Base-by-base conservation (phyloP, 495 filamentous ascomycete species). In the Hypoxylon rickii region DNA sequence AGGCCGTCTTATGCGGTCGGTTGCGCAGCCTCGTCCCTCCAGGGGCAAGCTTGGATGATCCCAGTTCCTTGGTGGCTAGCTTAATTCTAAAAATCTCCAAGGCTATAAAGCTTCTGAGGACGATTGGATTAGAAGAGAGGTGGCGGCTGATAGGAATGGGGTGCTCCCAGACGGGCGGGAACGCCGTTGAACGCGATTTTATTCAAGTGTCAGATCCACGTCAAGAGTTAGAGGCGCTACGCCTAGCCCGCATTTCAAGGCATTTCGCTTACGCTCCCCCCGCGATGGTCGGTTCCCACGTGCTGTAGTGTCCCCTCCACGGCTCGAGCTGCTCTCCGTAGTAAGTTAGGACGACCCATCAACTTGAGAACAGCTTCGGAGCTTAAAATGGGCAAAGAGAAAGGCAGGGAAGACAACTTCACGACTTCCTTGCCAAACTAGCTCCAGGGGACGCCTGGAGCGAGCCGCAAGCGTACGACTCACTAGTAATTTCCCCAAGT, bases 201-300 rank as follows among this genome's bases (percentile, higher is more conserved):
- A 48, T 24, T n/a, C 17, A 51, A 37, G 26, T 57, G 42, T 62
- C 33, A 58, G 39, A 53, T 54, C 32, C 43, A 56, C 53, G 53
- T 57, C 59, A 50, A n/a, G 32, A 49, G 21, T 51, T 44, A 18
- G 44, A n/a, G 32, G 37, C 40, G 53, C 40, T 50, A 10, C 40
- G 21, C 47, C 18, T 58, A 58, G 53, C 42, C 24, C 16, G 36
- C 40, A 51, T 42, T 21, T 7, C 39, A 51, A 46, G 29, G 32
- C 42, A 21, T 21, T 50, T 39, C 13, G 17, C 19, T 39, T 54
- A 22, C 57, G 59, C 48, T 49, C 53, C 53, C 53, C 59, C 59
- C 59, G 24, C 59, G 53, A 54, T 21, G 41, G 39, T 19, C 37
- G 34, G 40, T 40, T 57, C 53, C 49, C 53, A 51, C 49, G 53